phyloP scores from a whole-genome alignment of 192 early-diverging fungal genomes.

The Pilaira anomala region DNA sequence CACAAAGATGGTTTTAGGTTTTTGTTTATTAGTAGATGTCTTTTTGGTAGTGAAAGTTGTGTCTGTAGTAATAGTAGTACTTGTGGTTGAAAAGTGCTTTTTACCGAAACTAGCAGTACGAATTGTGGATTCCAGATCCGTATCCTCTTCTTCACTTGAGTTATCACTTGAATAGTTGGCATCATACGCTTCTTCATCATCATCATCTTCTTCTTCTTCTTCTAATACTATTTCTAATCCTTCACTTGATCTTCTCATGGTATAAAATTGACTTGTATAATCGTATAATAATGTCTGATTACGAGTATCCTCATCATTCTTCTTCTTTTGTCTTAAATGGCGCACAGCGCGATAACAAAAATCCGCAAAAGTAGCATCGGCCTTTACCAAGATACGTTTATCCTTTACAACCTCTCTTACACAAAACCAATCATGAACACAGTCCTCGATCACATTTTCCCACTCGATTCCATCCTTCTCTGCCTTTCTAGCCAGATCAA shows the following conservation, averaged over 20 bases:
- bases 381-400: slow-evolving; percentile 23
- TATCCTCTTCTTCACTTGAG: background rate
- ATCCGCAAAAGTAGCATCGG: slow-evolving; percentile 27
- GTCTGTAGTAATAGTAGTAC: too few relatives aligned
- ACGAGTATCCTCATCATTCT: background rate
- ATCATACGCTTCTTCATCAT: background rate
- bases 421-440: slow-evolving; percentile 40
- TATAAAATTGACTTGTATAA: too few relatives aligned
- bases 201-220: slow-evolving; percentile 18
- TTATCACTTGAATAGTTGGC: background rate
- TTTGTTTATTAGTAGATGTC: too few relatives aligned
- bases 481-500: slow-evolving; percentile 28
- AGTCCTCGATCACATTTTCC: slow-evolving; percentile 32
- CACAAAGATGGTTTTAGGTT: too few relatives aligned
- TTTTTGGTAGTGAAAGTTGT: too few relatives aligned
- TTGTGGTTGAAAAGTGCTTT: too few relatives aligned
- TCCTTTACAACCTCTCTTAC: slow-evolving; percentile 34
- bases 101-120: background rate
- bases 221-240: slow-evolving; percentile 14
- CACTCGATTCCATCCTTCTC: slow-evolving; percentile 28
- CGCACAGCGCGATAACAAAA: slow-evolving; percentile 26
- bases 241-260: slow-evolving; percentile 2
- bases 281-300: too few relatives aligned
- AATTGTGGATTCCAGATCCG: slow-evolving; percentile 12
- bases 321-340: slow-evolving; percentile 1